Evolutionary conservation across 2,329 filamentous ascomycete genomes (phyloP).

Genomic region (Alternaria arborescens): DNA sequence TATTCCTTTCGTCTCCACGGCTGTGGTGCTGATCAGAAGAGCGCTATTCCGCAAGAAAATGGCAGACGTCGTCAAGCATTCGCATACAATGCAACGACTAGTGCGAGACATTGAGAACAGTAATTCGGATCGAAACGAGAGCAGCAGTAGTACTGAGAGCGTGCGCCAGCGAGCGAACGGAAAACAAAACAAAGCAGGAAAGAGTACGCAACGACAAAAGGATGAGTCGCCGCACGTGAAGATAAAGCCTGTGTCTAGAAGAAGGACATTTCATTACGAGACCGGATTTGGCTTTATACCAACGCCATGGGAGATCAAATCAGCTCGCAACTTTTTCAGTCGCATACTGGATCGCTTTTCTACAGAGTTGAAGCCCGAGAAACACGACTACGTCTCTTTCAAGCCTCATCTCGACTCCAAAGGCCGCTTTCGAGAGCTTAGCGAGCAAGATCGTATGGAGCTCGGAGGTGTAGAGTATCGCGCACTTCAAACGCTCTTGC

Average conservation of each 20-base stretch:
- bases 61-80: conserved; percentile 38
- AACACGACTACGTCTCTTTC: conserved; percentile 45
- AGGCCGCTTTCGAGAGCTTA: conserved; percentile 49
- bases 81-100: conserved; percentile 33
- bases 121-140: conserved; percentile 4
- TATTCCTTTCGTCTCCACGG: conserved; percentile 42
- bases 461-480: conserved; percentile 64
- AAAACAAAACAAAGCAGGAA: neutral
- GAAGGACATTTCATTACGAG: conserved; percentile 37
- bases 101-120: conserved; percentile 38
- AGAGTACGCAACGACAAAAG: conserved; percentile 5
- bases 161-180: conserved; percentile 8
- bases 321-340: conserved; percentile 32
- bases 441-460: conserved; percentile 53
- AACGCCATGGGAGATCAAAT: conserved; percentile 42
- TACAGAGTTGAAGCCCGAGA: conserved; percentile 32
- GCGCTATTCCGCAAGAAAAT: conserved; percentile 39
- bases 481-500: conserved; percentile 59
- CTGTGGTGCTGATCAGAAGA: conserved; percentile 39
- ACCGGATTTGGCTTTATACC: conserved; percentile 42
- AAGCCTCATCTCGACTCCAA: conserved; percentile 40
- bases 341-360: conserved; percentile 29
- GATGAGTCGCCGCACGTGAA: conserved; percentile 12
- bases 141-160: conserved; percentile 15
- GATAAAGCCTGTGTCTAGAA: conserved; percentile 21